These are phyloP conservation scores for Dorcoceras hygrometricum DNA, from an alignment of 257 asterid genomes.

Conservation along the genomic window DNA sequence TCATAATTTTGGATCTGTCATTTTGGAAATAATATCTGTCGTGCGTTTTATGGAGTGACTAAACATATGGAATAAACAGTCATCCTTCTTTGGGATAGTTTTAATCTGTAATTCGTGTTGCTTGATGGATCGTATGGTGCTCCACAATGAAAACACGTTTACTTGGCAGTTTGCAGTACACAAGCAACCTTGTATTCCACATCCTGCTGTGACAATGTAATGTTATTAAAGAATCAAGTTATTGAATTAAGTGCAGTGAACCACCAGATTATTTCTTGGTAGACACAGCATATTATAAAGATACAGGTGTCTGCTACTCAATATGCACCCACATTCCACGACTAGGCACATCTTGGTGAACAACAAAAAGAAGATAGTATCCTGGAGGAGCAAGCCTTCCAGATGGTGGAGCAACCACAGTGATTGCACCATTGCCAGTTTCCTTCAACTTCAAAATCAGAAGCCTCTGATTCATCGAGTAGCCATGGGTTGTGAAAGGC, in stretches of 20 bases:
- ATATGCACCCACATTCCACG: conserved; percentile 76
- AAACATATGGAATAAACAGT: no score
- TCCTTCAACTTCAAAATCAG: conserved; percentile 44
- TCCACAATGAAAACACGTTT: not conserved
- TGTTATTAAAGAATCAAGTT: not conserved
- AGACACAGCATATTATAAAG: not conserved
- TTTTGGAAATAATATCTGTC: no score
- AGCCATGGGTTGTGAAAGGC: conserved; percentile 94
- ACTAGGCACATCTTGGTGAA: conserved; percentile 75
- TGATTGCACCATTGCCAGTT: conserved; percentile 24
- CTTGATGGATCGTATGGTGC: not conserved
- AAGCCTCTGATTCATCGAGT: conserved; percentile 77
- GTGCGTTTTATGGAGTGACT: not conserved
- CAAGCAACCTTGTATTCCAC: not conserved
- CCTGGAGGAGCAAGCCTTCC: conserved; percentile 83
- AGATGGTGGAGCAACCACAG: conserved; percentile 64
- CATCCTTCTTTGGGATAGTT: not conserved
- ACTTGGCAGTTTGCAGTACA: not conserved
- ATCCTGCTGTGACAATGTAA: not conserved
- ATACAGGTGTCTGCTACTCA: conserved; percentile 6
- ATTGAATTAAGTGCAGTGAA: not conserved
- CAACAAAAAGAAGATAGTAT: conserved; percentile 66
- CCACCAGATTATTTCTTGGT: not conserved
- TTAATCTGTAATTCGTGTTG: not conserved
- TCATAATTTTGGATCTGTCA: not conserved